Evolutionary conservation across 345 rosid genomes (phyloP).

Genomic region (Aquilaria yunnanensis): DNA sequence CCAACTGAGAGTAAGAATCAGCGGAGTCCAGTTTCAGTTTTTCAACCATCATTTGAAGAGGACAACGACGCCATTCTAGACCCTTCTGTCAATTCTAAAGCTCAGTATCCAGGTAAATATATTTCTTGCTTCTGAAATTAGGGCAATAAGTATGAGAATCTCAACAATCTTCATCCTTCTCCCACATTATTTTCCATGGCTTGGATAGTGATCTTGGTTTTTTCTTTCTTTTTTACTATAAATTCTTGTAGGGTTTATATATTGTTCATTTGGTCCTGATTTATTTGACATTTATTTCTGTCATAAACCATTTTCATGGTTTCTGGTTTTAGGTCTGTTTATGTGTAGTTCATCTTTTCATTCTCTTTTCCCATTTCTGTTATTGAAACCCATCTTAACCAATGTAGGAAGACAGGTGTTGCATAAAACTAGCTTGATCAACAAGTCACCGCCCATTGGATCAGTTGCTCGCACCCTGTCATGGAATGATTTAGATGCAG

Average conservation of each 20-base stretch:
- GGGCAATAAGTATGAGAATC: too few relatives aligned
- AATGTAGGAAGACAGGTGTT: constrained; percentile 32
- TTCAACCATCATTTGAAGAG: constrained; percentile 50
- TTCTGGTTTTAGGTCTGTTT: background rate
- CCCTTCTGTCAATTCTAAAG: constrained; percentile 26
- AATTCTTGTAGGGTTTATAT: too few relatives aligned
- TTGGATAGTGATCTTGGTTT: too few relatives aligned
- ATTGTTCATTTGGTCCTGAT: too few relatives aligned
- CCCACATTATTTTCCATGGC: too few relatives aligned
- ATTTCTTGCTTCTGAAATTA: background rate
- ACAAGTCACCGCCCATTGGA: constrained; percentile 68
- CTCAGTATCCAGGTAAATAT: constrained; percentile 28
- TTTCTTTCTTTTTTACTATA: too few relatives aligned
- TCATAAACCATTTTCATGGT: too few relatives aligned
- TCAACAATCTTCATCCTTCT: too few relatives aligned
- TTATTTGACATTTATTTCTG: too few relatives aligned
- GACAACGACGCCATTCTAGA: constrained; percentile 37
- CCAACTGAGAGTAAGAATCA: constrained; percentile 45
- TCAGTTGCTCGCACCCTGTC: constrained; percentile 55
- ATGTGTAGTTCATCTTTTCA: background rate
- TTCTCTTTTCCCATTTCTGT: background rate
- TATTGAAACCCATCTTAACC: background rate
- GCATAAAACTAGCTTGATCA: constrained; percentile 35
- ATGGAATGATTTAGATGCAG: constrained; percentile 26
- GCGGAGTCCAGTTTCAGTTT: constrained; percentile 59